A percentile compares a stretch with the other conserved stretches of the same genome.
Evolutionary conservation across 345 rosid species (phyloP).

Genomic region (Streptanthus diversifolius): DNA sequence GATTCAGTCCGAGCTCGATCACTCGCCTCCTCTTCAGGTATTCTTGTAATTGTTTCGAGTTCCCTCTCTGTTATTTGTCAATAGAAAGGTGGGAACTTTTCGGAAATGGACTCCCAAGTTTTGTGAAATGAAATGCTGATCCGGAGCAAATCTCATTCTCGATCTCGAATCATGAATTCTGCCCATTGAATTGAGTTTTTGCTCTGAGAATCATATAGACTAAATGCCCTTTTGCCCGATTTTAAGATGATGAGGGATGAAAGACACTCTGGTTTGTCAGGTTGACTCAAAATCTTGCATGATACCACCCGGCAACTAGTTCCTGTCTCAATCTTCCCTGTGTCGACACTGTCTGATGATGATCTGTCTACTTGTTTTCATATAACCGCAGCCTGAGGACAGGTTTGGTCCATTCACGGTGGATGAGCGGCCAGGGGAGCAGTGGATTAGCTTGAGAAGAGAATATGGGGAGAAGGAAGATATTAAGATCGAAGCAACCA

Average conservation of each 20-base stretch:
- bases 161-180: neutral
- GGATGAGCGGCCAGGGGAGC: constrained; percentile 74
- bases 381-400: constrained; percentile 45
- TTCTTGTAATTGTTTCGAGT: neutral
- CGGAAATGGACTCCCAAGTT: neutral
- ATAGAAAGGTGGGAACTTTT: neutral
- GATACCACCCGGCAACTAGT: neutral
- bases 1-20: constrained; percentile 66
- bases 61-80: neutral
- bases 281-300: neutral
- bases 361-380: neutral
- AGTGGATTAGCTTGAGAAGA: constrained; percentile 69
- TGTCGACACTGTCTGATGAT: neutral
- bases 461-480: constrained; percentile 61
- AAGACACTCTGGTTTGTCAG: neutral
- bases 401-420: constrained; percentile 51
- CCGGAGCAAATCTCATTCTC: neutral
- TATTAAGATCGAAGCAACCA: constrained; percentile 75
- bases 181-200: neutral
- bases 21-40: constrained; percentile 38
- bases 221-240: neutral
- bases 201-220: neutral
- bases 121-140: neutral
- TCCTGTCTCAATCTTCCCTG: neutral
- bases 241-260: neutral